Evolutionary conservation across 2,329 filamentous ascomycete genomes (phyloP), one percentile per base, ranked within the genome.

Genomic region (Chaetomium olivaceum): DNA sequence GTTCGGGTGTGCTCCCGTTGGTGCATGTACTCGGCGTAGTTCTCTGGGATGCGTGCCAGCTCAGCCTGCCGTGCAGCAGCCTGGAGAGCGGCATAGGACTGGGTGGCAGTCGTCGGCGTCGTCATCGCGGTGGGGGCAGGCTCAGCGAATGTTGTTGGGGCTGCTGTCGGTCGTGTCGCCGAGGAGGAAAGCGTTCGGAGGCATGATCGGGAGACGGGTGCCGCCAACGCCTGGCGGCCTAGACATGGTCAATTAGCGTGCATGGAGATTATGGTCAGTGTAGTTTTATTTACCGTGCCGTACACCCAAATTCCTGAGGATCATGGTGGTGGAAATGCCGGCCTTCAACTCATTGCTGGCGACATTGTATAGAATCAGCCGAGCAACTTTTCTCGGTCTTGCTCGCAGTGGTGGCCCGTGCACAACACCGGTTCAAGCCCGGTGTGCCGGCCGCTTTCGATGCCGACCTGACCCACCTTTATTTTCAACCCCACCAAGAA

Each of bases 221-320:
- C 74, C 65, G 80, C 80, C 75, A 87, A 73, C 72, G 80, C 81
- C 77, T 79, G 80, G 70, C 82, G 84, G 81, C 84, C 85, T 88
- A 66, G 55, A 19, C 3, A 66, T 59, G 54, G 64, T 61, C 56
- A 55, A 58, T 67, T 58, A 61, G 39, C 46, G 62, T 3, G 9
- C 12, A 21, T 4, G 61, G 1, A 1, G 5, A 61, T 16, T 29
- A 19, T 14, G 1, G 4, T 12, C 12, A 1, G 23, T 6, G 27
- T 3, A 33, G 2, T 21, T 4, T 4, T 23, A 71, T 80, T 73
- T 77, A 87, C 85, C 81, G 75, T 85, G 79, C 82, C 84, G 84
- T 75, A 81, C 76, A 61, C 79, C 79, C 70, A 80, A 76, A 74
- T 81, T 86, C 79, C 84, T 82, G 70, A 85, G 72, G 73, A 87